Base-by-base conservation (phyloP, 805 yeast species). In the Sugiyamaella valdiviana region DNA sequence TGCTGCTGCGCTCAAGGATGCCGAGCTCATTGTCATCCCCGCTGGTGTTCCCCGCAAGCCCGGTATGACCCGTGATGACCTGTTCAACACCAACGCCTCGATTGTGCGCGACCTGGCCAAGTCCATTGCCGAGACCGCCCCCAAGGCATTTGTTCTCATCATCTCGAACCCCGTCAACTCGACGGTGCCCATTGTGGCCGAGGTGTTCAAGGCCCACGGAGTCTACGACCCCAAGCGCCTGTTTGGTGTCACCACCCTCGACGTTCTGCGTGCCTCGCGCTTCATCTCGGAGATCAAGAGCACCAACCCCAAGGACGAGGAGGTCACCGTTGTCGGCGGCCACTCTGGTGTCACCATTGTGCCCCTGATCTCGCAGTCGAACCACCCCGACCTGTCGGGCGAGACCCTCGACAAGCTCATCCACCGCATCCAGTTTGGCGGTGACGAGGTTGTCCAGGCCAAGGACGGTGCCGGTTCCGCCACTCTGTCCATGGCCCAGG, bases 21-120 rank as follows among this genome's bases (percentile, higher is more conserved):
- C 88, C 51, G 83, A 79, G 54, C 84, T 90, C 52, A 85, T 90
- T 56, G 79, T 90, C 57, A 86, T 90, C 70, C 96, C 97, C 66
- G 97, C 97, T 50, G 97, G 97, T 76, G 95, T 90, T 51, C 97
- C 95, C 76, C 86, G 95, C 80, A 90, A 89, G 76, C 97, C 97
- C 59, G 97, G 97, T 70, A 90, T 90, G 97, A 87, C 96, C 65
- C 85, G 97, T 77, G 97, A 90, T 69, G 97, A 90, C 68, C 77
- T 90, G 63, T 90, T 90, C 83, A 83, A 86, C 77, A 90, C 95
- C 75, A 90, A 90, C 66, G 97, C 97, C 46, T 83, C 95, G 45
- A 90, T 90, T 69, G 96, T 90, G 55, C 82, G 93, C 68, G 96
- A 86, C 70, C 78, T 90, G 69, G 95, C 95, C 66, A 76, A 82